Evolutionary conservation across 345 rosid species (phyloP), one percentile per base, ranked within the genome.

Genomic region (Eucalyptus cloeziana): DNA sequence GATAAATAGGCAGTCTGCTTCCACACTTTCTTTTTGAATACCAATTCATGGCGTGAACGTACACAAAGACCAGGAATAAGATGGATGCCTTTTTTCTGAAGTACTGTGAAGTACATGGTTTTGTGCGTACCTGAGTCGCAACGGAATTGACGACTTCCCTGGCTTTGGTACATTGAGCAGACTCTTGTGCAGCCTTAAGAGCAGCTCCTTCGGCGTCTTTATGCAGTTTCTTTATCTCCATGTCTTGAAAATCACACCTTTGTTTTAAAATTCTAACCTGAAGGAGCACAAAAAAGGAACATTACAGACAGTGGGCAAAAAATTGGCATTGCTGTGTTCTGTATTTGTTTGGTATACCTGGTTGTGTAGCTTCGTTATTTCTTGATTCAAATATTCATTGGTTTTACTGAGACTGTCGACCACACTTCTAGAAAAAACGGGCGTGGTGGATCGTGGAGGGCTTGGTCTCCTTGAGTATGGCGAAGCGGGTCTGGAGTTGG

Each of bases 331-430:
- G 43, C 11, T 43, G 13, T 16, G 43, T 87, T 13, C 33, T 58
- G 17, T 49, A 40, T 40, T 43, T 76, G 85, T 76, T 76, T 76
- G 30, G 47, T 54, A 90, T 90, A 97, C 99, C 89, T 98, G 97
- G 89, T 89, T 95, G 90, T 96, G 96, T 91, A 96, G 15, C 93
- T 94, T 98, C 50, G 93, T 50, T 92, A 94, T 91, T 89, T 97
- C 99, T 90, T 95, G 97, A 91, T 95, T 97, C 92, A 97, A 89
- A 89, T 92, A 92, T 49, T 95, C 99, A 89, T 96, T 98, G 87
- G 99, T 94, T 91, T 96, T 98, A 91, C 93, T 97, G 58, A 98
- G 95, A 93, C 96, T 96, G 89, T 95, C 99, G 80, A 98, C 88
- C 52, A 96, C 94, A 49, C 91, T 91, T 90, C 97, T 95, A 4